phyloP scores from a whole-genome alignment of 2,329 filamentous ascomycete species.

The Pyricularia sp. region DNA sequence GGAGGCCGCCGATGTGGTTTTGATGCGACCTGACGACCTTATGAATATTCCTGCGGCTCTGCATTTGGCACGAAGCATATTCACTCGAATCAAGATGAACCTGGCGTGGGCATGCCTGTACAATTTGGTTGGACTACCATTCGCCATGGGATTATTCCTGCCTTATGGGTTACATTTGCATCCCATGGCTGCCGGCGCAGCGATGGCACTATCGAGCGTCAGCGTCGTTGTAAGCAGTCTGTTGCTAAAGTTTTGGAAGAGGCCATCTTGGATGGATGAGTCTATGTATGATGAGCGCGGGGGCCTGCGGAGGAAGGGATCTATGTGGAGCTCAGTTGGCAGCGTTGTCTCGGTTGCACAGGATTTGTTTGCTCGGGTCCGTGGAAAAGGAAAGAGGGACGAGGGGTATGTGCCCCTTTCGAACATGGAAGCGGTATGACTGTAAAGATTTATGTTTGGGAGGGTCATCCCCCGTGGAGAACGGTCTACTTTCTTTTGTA shows the following conservation, averaged over 20 bases:
- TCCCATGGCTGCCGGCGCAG: slow-evolving; percentile 86
- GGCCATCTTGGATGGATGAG: slow-evolving; percentile 78
- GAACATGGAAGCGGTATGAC: slow-evolving; percentile 27
- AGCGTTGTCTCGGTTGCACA: slow-evolving; percentile 25
- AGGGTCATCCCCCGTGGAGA: not conserved
- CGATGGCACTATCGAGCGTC: slow-evolving; percentile 85
- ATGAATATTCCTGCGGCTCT: slow-evolving; percentile 86
- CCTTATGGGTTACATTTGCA: slow-evolving; percentile 61
- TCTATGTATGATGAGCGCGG: slow-evolving; percentile 47
- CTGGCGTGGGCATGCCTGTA: slow-evolving; percentile 87
- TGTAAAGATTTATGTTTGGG: not conserved
- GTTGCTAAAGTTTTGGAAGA: slow-evolving; percentile 72
- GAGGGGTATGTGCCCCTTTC: slow-evolving; percentile 48
- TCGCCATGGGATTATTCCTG: slow-evolving; percentile 93
- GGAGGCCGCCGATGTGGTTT: slow-evolving; percentile 86
- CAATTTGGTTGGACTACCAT: slow-evolving; percentile 81
- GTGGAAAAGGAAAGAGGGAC: slow-evolving; percentile 25
- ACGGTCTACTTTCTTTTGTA: not conserved
- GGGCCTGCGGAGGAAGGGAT: slow-evolving; percentile 26
- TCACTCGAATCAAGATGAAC: slow-evolving; percentile 87
- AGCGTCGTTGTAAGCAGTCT: slow-evolving; percentile 78
- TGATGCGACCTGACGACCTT: slow-evolving; percentile 85
- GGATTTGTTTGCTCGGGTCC: slow-evolving; percentile 24
- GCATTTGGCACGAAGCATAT: slow-evolving; percentile 71
- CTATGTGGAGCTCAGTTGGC: slow-evolving; percentile 27